Evolutionary conservation across 2,329 filamentous ascomycete species (phyloP), one percentile per base, ranked within the genome.

Genomic region (Elsinoe necatrix): DNA sequence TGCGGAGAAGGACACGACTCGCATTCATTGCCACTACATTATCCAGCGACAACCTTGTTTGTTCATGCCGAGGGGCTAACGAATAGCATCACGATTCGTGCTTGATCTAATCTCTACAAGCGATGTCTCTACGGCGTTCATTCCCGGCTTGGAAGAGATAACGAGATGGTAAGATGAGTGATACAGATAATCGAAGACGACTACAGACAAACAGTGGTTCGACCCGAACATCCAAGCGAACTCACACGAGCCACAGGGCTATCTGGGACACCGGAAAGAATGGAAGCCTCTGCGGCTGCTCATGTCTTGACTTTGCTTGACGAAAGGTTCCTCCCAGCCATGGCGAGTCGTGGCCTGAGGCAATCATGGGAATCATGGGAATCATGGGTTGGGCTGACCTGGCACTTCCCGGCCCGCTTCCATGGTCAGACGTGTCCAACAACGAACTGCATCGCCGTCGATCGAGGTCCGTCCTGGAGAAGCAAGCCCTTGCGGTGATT

Each of bases 81-180:
- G 29, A 27, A 35, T 37, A n/a, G 23, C 48, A 52, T 35, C 31
- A 52, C 48, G 48, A 52, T 39, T 52, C 48, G 29, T 52, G 48
- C 29, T 35, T 21, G 31, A 50, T 50, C 31, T 12, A 29, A n/a
- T 29, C 31, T 52, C 29, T 25, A 16, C 48, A 52, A 52, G 48
- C 48, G 48, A 52, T 16, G 20, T 37, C 11, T 39, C 48, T 16
- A 23, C 34, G 31, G 34, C 48, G 48, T 16, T 23, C 31, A 37
- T 37, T 16, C 39, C 48, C 31, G 31, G 31, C 48, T 52, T 52
- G 48, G 48, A 50, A 34, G 1, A 31, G 27, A 31, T 50, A 34
- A 50, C 45, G 16, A 23, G 14, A 35, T 34, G 29, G 16, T 23
- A 29, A 39, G 48, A 37, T 39, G 34, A 16, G 6, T 45, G 41